Base-by-base conservation (phyloP, 441 rosid species). In the Erodium texanum region DNA sequence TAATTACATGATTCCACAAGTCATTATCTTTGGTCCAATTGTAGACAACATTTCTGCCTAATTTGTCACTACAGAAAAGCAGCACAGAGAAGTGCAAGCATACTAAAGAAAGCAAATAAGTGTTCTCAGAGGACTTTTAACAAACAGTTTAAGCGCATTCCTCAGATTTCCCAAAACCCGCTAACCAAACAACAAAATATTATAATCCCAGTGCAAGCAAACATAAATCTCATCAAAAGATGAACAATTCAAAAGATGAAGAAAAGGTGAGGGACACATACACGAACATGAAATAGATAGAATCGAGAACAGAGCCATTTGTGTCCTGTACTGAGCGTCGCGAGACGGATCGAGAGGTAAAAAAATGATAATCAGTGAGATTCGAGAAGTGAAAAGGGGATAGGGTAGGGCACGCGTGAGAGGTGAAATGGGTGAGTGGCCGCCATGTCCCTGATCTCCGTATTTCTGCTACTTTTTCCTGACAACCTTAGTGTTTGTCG, bases 391-490 rank as follows among this genome's bases (percentile, higher is more conserved):
- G 59, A 18, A 18, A 18, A 18, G 22, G 3, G 50, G 15, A 11
- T 43, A 4, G 59, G 59, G 19, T 50, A 50, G 59, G 59, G 59
- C 59, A 52, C 59, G 59, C 56, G 59, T 52, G n/a, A n/a, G n/a
- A n/a, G n/a, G n/a, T n/a, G n/a, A n/a, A n/a, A n/a, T n/a, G n/a
- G n/a, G n/a, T n/a, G n/a, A n/a, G n/a, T n/a, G 59, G 22, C 22
- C 5, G 59, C 59, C 59, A 52, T 52, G 20, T 52, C 59, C 59
- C 20, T 5, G n/a, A 52, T 52, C 59, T 52, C 59, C 59, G 59
- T 52, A 8, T 52, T 52, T 52, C 3, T 43, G 50, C 50, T 43
- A 1, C n/a, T n/a, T n/a, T n/a, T n/a, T n/a, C n/a, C n/a, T n/a
- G n/a, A n/a, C n/a, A n/a, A n/a, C n/a, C n/a, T n/a, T n/a, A n/a